These are phyloP conservation scores for Auricularia sp. DNA, from an alignment of 768 basidiomycete genomes.

Conservation along the genomic window DNA sequence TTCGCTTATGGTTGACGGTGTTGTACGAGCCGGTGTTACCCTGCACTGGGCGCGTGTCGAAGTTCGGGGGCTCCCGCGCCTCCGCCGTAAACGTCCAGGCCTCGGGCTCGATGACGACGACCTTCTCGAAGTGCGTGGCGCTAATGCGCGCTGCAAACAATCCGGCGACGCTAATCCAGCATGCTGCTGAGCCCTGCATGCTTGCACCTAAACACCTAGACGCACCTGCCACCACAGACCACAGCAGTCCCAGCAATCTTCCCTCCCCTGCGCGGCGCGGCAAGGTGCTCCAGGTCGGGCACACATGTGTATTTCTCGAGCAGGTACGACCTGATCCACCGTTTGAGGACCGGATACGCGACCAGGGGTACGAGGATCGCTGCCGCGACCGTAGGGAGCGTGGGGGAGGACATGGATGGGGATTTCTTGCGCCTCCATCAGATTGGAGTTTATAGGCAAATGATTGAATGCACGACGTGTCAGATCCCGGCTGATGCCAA, in stretches of 20 bases:
- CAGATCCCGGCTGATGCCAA: no score
- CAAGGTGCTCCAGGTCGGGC: background rate
- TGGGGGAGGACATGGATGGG: no score
- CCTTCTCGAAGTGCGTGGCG: conserved; percentile 24
- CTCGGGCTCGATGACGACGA: conserved; percentile 26
- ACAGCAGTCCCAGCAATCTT: background rate
- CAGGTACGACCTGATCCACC: background rate
- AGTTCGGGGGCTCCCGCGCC: conserved; percentile 6
- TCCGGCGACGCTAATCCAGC: conserved; percentile 20
- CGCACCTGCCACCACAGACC: background rate
- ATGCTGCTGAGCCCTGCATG: background rate
- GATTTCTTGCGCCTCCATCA: no score
- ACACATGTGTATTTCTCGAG: background rate
- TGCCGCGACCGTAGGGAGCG: no score
- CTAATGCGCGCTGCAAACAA: conserved; percentile 24
- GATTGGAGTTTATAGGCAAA: no score
- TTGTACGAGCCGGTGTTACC: conserved; percentile 10
- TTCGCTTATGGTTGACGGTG: conserved; percentile 8
- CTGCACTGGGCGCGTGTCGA: conserved; percentile 8
- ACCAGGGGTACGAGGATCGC: no score
- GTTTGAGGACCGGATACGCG: background rate
- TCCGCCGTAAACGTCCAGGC: conserved; percentile 17
- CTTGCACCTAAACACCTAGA: background rate
- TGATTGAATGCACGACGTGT: no score
- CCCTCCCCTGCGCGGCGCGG: background rate